Percentiles rank a stretch among this genome's conserved stretches.
Conservation (phyloP, 495 filamentous ascomycete species). For the Niebla homalea region DNA sequence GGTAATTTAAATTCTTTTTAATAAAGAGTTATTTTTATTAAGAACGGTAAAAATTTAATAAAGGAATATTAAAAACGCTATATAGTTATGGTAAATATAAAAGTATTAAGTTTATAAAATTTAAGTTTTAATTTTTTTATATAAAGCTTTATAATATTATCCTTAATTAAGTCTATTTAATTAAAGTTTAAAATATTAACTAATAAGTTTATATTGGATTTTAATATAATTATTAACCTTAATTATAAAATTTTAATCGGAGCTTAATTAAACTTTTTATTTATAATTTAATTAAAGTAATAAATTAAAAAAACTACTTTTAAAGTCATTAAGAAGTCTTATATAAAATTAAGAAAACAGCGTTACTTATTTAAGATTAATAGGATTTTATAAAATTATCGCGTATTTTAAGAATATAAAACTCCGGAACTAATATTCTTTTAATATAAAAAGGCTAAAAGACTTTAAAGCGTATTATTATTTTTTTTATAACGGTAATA, state of each 20-base stretch:
- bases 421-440: no score
- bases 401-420: no score
- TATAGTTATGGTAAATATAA: slow-evolving; percentile 10
- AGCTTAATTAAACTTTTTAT: neutral
- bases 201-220: slow-evolving; percentile 1
- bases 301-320: neutral
- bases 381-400: no score
- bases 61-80: slow-evolving; percentile 16
- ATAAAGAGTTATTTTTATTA: slow-evolving; percentile 16
- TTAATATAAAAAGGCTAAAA: no score
- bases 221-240: neutral
- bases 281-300: neutral
- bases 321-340: no score
- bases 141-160: neutral
- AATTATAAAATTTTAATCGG: neutral
- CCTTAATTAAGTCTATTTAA: neutral
- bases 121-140: slow-evolving; percentile 1
- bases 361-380: no score
- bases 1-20: slow-evolving; percentile 14
- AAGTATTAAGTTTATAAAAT: neutral
- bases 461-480: no score
- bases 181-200: slow-evolving; percentile 1
- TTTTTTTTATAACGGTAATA: neutral
- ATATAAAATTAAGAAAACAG: neutral
- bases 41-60: slow-evolving; percentile 17